phyloP scores from a whole-genome alignment of 2,329 filamentous ascomycete species.

The Neonectria neomacrospora region DNA sequence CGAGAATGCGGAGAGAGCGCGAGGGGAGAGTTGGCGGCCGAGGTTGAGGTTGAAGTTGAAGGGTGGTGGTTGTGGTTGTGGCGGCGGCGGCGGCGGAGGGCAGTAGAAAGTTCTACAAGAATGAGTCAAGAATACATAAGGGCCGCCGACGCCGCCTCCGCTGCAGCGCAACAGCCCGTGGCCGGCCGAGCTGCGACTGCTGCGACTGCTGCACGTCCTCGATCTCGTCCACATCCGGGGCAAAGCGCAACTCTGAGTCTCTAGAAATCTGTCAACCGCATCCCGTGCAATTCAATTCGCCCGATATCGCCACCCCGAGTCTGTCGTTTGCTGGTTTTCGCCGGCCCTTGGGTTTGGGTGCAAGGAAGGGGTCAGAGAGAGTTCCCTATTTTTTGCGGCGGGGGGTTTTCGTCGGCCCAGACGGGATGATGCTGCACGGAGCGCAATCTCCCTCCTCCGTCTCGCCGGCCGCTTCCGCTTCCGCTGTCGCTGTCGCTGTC shows the following conservation, averaged over 20 bases:
- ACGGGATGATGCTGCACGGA: conserved; percentile 51
- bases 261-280: conserved; percentile 15
- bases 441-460: conserved; percentile 46
- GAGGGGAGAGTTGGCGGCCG: conserved; percentile 26
- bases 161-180: conserved; percentile 37
- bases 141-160: conserved; percentile 39
- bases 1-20: conserved; percentile 40
- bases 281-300: conserved; percentile 15
- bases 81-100: conserved; percentile 32
- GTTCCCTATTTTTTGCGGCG: conserved; percentile 18
- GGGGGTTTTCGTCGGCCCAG: conserved; percentile 24
- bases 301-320: not conserved
- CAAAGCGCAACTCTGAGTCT: conserved; percentile 13
- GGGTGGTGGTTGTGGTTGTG: conserved; percentile 30
- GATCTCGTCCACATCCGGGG: conserved; percentile 35
- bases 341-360: conserved; percentile 11
- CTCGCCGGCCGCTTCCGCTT: conserved; percentile 33
- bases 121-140: conserved; percentile 56
- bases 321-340: not conserved
- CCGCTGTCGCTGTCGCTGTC: conserved; percentile 10
- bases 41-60: conserved; percentile 23
- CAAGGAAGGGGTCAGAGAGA: conserved; percentile 15
- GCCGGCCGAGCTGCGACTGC: conserved; percentile 38
- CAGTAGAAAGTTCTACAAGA: conserved; percentile 59
- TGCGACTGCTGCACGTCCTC: conserved; percentile 40